Percentiles rank a stretch among this genome's conserved stretches.
Conservation (phyloP, 2,329 filamentous ascomycete genomes). For the Aspergillus pseudoglaucus region DNA sequence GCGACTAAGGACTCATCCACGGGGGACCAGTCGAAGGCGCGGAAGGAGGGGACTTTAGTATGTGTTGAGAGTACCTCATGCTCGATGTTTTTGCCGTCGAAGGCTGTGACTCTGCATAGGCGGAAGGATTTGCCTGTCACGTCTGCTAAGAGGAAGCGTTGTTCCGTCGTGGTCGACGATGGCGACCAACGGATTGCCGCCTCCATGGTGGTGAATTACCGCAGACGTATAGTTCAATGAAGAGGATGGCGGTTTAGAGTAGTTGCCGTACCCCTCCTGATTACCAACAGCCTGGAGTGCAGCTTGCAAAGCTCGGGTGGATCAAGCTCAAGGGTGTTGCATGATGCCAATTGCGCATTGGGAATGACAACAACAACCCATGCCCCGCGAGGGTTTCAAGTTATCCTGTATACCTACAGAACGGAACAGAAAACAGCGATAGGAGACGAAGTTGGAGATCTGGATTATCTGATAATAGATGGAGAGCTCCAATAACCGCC, state of each 20-base stretch:
- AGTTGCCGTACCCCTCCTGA: too few relatives aligned
- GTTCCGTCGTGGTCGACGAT: slow-evolving; percentile 46
- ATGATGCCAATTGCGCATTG: slow-evolving; percentile 2
- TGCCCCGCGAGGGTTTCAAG: too few relatives aligned
- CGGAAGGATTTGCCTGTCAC: slow-evolving; percentile 54
- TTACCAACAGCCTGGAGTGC: background rate
- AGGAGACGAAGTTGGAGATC: too few relatives aligned
- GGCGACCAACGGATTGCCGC: slow-evolving; percentile 59
- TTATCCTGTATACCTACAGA: too few relatives aligned
- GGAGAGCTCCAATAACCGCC: background rate
- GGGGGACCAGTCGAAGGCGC: slow-evolving; percentile 61
- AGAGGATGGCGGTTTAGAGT: too few relatives aligned
- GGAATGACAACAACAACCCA: background rate
- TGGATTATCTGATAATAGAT: too few relatives aligned
- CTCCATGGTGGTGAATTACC: slow-evolving; percentile 19
- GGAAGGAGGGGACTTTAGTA: slow-evolving; percentile 54
- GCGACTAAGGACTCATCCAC: slow-evolving; percentile 52
- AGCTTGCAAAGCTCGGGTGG: slow-evolving; percentile 4
- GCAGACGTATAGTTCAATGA: background rate
- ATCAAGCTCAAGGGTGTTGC: slow-evolving; percentile 3
- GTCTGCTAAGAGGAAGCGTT: slow-evolving; percentile 57
- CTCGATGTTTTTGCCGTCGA: slow-evolving; percentile 36
- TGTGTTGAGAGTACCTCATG: slow-evolving; percentile 50
- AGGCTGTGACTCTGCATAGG: slow-evolving; percentile 46
- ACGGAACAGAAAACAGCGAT: too few relatives aligned